Base-by-base conservation (phyloP, 2,329 filamentous ascomycete genomes). In the Magnaporthales sp. region DNA sequence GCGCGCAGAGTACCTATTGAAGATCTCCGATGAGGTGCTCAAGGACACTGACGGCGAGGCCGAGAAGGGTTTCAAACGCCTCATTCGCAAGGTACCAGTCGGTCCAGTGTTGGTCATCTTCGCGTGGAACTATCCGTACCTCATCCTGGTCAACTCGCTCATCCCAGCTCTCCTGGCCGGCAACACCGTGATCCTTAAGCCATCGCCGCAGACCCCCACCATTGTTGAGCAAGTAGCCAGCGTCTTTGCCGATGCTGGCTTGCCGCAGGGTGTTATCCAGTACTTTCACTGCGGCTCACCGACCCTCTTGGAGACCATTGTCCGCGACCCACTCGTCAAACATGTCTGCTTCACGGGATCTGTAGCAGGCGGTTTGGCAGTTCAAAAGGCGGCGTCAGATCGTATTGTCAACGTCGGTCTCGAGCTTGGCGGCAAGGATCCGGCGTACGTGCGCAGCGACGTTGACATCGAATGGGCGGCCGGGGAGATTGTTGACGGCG, bases 61-160 rank as follows among this genome's bases (percentile, higher is more conserved):
- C 2, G 92, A 98, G 79, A 86, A 90, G 73, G 93, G 94, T 0
- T 97, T 97, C 82, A 93, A 89, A 80, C 86, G 94, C 70, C 97
- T 91, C 75, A 92, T 98, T 75, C 89, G 89, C 76, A 96, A 96
- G 78, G 86, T 92, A 9, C 92, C 94, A 0, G 86, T 97, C 65
- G 94, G 94, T 0, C 92, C 93, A 11, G 91, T 95, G 19, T 83
- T 98, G 68, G 85, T 97, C 70, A 87, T 98, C 68, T 97, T 97
- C 78, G 91, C 94, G 0, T 98, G 94, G 94, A 98, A 98, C 80
- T 98, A 98, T 75, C 94, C 94, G 27, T 98, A 97, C 77, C 83
- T 98, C 63, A 96, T 93, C 71, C 86, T 97, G 31, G 87, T 97
- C 75, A 98, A 98, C 81, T 93, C 92, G 13, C 83, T 98, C 67